A percentile compares a stretch with the other conserved stretches of the same genome.
Conservation (phyloP, 1,139 yeast genomes). For the Lodderomyces elongisporus region DNA sequence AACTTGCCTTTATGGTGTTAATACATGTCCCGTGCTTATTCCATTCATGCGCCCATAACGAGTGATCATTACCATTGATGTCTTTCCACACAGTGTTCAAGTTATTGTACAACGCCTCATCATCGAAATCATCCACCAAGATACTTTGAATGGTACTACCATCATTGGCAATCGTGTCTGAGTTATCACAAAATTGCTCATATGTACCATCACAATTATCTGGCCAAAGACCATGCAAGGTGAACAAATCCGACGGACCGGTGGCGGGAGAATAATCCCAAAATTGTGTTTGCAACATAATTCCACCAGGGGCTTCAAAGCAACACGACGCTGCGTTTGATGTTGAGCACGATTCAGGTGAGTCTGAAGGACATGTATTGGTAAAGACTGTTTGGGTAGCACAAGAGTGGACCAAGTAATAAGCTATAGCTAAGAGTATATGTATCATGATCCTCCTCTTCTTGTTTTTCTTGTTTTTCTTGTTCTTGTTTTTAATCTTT, state of each 20-base stretch:
- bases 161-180: conserved; percentile 39
- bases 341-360: conserved; percentile 62
- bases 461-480: background rate
- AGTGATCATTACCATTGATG: conserved; percentile 63
- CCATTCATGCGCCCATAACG: conserved; percentile 88
- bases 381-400: conserved; percentile 7
- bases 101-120: conserved; percentile 47
- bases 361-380: conserved; percentile 52
- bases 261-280: conserved; percentile 89
- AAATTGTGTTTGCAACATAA: conserved; percentile 81
- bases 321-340: conserved; percentile 50
- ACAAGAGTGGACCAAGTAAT: conserved; percentile 1
- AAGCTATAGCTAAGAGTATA: conserved; percentile 2
- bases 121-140: conserved; percentile 44
- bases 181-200: conserved; percentile 61
- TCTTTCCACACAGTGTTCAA: conserved; percentile 75
- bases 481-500: too few relatives aligned
- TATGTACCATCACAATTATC: conserved; percentile 42
- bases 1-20: conserved; percentile 66
- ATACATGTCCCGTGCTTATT: conserved; percentile 96
- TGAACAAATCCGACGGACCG: conserved; percentile 77
- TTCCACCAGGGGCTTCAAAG: conserved; percentile 76
- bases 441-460: conserved; percentile 2
- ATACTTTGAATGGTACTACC: conserved; percentile 45
- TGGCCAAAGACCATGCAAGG: conserved; percentile 55